Base-by-base conservation (phyloP, 768 basidiomycete genomes). In the Lentinus brumalis region DNA sequence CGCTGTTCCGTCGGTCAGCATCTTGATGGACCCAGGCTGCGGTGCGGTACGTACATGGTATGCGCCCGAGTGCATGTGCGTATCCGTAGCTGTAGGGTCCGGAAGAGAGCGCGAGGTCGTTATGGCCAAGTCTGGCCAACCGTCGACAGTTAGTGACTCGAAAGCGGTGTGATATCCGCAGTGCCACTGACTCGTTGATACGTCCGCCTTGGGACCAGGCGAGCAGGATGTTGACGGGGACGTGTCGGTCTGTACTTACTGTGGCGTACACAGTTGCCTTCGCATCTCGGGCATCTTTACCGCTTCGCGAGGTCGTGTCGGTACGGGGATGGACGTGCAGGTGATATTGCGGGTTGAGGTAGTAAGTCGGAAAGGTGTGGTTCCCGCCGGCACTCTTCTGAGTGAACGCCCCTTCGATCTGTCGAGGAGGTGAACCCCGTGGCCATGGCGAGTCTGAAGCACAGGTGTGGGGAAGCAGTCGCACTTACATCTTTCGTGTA, bases 281-380 rank as follows among this genome's bases (percentile, higher is more conserved):
- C 29, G 59, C 15, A 26, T 64, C 61, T 7, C 51, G 53, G 14
- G 2, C 41, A 1, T 14, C 35, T n/a, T 45, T 52, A 4, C 38
- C 21, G 11, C 32, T n/a, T 10, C 61, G 42, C 6, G 44, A n/a
- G 9, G 57, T 12, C 29, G 46, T 4, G 10, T 30, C 21, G 21
- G 32, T 39, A 18, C 62, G 66, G 67, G 83, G 76, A 55, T 80
- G 76, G 18, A 96, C 74, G 7, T 75, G 80, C 14, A 98, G 77
- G 57, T 82, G 81, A 73, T 92, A 98, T 69, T 97, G 94, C 0
- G 96, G 96, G 69, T 98, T 98, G 51, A 84, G 73, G 86, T 96
- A 90, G 73, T 90, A 97, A 0, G 89, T 88, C 0, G 92, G 85
- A 64, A 86, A 79, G 5, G 85, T 83, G 57, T 86, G 83, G 69